Conservation (phyloP, 495 filamentous ascomycete species). For the Clavariopsis aquatica region DNA sequence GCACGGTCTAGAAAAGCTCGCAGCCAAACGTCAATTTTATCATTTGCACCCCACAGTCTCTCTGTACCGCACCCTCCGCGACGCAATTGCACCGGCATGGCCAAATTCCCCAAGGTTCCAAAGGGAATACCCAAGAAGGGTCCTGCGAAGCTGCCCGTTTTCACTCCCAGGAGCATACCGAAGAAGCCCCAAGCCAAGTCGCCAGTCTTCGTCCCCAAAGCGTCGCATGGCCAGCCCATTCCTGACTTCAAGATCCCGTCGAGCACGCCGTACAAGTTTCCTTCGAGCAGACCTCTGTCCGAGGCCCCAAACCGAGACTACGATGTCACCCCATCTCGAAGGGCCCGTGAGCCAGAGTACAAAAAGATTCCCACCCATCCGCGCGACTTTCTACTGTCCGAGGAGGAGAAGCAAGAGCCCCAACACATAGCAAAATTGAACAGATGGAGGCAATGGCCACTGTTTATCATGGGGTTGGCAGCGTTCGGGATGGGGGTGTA, state of each 20-base stretch:
- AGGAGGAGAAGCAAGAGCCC: constrained; percentile 4
- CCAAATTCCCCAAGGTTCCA: constrained; percentile 23
- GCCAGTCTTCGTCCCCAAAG: background rate
- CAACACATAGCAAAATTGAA: constrained; percentile 10
- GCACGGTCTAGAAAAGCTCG: constrained; percentile 9
- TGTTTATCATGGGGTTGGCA: constrained; percentile 28
- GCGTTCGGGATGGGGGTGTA: constrained; percentile 39
- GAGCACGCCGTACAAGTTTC: background rate
- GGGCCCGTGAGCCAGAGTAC: background rate
- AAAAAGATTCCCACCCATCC: background rate
- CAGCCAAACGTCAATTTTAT: constrained; percentile 3
- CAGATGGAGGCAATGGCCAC: constrained; percentile 20
- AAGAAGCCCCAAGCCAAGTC: background rate
- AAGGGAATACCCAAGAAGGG: constrained; percentile 7
- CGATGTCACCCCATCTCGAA: background rate
- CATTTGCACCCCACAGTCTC: constrained; percentile 16
- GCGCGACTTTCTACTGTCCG: background rate
- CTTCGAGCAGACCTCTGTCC: background rate
- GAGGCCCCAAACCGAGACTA: background rate
- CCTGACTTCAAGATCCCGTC: background rate
- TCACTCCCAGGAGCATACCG: background rate
- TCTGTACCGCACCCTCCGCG: background rate
- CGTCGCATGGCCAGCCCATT: background rate
- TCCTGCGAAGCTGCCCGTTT: constrained; percentile 4
- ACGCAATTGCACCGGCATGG: constrained; percentile 25